Base-by-base conservation (phyloP, 805 yeast species). In the Kurtzmaniella cleridarum region DNA sequence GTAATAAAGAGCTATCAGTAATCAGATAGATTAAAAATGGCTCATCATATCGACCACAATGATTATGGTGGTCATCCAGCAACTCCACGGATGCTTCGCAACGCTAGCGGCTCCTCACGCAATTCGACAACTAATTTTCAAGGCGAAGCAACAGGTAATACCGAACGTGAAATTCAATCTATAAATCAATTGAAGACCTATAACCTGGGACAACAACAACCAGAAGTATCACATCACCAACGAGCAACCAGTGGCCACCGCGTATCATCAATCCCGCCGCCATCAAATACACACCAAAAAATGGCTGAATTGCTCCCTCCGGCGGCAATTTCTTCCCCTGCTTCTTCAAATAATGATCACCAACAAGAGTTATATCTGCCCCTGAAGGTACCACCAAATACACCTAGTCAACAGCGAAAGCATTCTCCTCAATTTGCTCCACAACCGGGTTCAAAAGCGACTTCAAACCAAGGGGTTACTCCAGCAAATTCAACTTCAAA, bases 81-180 rank as follows among this genome's bases (percentile, higher is more conserved):
- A 2, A 80, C 87, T 1, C 84, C 86, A 7, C 61, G 86, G 48
- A 81, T 81, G 86, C 59, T 80, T 35, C 67, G 84, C 48, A 77
- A 76, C 49, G 73, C 75, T 3, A 71, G 78, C 43, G 74, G 73
- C 1, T 58, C 59, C 41, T 49, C 51, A 28, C 47, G 44, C 38
- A 41, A 34, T 15, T 40, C 46, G 17, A 41, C 35, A 34, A 29
- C 45, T 18, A 45, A 45, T 17, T 34, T 45, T 28, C 24, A 18
- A 12, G 24, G 24, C 18, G 34, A 15, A 5, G 16, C 16, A 5
- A 15, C 16, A 5, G 15, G 11, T 18, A 15, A 12, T 15, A 5
- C 34, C 5, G n/a, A 12, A 12, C n/a, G 16, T 15, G 24, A 20
- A 20, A 5, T 20, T 20, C 24, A 29, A 44, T 42, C 27, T 27